A percentile compares a stretch with the other conserved stretches of the same genome.
phyloP scores from a whole-genome alignment of 129 eudicot species.

The Escallonia rubra region DNA sequence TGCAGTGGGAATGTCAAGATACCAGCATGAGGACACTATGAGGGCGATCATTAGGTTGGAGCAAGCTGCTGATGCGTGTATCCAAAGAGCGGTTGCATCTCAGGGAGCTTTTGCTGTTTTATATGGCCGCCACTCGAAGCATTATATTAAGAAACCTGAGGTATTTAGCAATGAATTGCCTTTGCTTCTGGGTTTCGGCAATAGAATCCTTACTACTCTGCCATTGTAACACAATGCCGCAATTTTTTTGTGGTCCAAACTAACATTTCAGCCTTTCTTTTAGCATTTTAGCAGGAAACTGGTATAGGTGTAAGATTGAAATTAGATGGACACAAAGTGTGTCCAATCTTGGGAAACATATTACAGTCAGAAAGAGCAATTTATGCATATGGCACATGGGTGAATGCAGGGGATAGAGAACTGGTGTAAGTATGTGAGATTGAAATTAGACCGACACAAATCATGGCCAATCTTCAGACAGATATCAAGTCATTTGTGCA shows the following conservation, averaged over 20 bases:
- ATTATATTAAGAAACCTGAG: constrained; percentile 55
- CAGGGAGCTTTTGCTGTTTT: constrained; percentile 68
- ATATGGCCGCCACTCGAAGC: constrained; percentile 46
- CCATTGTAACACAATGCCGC: not conserved
- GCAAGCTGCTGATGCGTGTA: constrained; percentile 47
- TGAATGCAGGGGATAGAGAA: no score
- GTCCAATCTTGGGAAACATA: no score
- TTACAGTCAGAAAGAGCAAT: no score
- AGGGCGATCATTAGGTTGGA: constrained; percentile 59
- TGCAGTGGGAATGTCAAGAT: constrained; percentile 36
- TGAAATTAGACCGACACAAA: no score
- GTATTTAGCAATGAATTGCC: constrained; percentile 21
- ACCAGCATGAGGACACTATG: constrained; percentile 35
- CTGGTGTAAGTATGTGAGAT: no score
- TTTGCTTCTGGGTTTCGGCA: not conserved
- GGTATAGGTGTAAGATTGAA: no score
- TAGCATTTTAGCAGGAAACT: no score
- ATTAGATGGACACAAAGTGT: no score
- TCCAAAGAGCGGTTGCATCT: constrained; percentile 47
- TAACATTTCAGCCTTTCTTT: no score
- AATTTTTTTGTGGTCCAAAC: not conserved
- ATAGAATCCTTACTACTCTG: not conserved
- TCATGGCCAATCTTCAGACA: no score
- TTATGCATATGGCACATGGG: no score
- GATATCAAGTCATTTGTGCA: no score